These are phyloP conservation scores for Sporothrix euskadiensis DNA, from an alignment of 2,329 filamentous ascomycete species.

Conservation along the genomic window DNA sequence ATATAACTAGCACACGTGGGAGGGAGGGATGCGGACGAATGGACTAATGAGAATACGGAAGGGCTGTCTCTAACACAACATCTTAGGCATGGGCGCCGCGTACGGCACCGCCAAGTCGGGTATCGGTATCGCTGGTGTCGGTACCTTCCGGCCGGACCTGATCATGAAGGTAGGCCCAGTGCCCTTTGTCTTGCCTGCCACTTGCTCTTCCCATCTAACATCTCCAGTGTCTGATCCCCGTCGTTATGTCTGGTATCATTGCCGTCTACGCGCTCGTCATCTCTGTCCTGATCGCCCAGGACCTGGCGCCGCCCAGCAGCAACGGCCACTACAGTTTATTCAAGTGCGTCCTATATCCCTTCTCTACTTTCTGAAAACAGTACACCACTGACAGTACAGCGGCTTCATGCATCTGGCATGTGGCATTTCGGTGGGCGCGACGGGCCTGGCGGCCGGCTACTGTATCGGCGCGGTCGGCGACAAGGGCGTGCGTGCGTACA, in stretches of 20 bases:
- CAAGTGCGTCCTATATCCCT: constrained; percentile 55
- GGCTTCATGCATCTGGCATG: constrained; percentile 93
- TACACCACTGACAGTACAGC: constrained; percentile 45
- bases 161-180: constrained; percentile 75
- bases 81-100: constrained; percentile 68
- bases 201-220: neutral
- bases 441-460: constrained; percentile 91
- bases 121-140: constrained; percentile 83
- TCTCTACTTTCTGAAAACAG: neutral
- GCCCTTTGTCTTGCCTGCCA: too few relatives aligned
- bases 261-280: constrained; percentile 98
- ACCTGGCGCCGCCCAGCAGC: constrained; percentile 70
- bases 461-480: constrained; percentile 96
- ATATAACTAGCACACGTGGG: neutral
- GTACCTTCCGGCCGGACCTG: constrained; percentile 79
- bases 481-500: constrained; percentile 88
- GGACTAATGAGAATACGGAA: neutral
- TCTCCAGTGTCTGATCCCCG: constrained; percentile 73
- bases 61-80: neutral
- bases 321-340: constrained; percentile 76
- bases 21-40: neutral
- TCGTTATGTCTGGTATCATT: constrained; percentile 99
- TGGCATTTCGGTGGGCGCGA: constrained; percentile 86
- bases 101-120: constrained; percentile 88
- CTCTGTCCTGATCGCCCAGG: constrained; percentile 89